Conservation (phyloP, 2,329 filamentous ascomycete species). For the Diaporthe citriasiana region DNA sequence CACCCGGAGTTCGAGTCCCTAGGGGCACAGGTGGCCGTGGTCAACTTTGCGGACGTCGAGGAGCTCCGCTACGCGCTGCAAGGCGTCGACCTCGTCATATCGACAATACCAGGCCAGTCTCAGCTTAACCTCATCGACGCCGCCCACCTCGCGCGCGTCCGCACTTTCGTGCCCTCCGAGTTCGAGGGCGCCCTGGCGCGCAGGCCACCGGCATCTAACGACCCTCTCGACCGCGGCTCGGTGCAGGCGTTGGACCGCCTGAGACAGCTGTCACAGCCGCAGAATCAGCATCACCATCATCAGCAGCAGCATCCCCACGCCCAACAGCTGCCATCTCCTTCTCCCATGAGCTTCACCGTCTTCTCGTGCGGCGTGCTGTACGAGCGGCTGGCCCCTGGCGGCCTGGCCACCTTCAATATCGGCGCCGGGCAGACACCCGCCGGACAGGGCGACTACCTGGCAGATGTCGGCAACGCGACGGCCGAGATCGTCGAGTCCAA, state of each 20-base stretch:
- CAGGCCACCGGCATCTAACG: slow-evolving; percentile 61
- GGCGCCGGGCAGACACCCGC: slow-evolving; percentile 68
- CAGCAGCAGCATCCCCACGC: neutral
- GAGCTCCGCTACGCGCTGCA: slow-evolving; percentile 75
- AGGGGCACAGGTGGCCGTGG: slow-evolving; percentile 75
- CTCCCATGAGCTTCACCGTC: slow-evolving; percentile 74
- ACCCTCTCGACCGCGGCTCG: slow-evolving; percentile 74
- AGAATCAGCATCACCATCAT: neutral
- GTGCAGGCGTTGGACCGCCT: slow-evolving; percentile 69
- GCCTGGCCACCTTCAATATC: slow-evolving; percentile 72
- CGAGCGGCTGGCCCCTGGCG: slow-evolving; percentile 79
- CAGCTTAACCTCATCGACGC: slow-evolving; percentile 82
- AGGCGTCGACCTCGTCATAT: slow-evolving; percentile 82
- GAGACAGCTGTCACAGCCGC: slow-evolving; percentile 63
- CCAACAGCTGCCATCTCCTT: slow-evolving; percentile 45
- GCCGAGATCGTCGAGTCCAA: slow-evolving; percentile 74
- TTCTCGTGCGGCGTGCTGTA: slow-evolving; percentile 84
- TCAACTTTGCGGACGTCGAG: slow-evolving; percentile 74
- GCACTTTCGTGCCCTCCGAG: slow-evolving; percentile 80
- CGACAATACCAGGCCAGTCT: slow-evolving; percentile 75
- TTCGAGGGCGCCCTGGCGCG: slow-evolving; percentile 76
- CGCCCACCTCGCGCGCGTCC: slow-evolving; percentile 74
- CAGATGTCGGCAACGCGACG: slow-evolving; percentile 70
- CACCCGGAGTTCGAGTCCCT: slow-evolving; percentile 67
- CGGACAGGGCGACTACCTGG: slow-evolving; percentile 74